Base-by-base conservation (phyloP, 768 basidiomycete species). In the Auriscalpium orientale region DNA sequence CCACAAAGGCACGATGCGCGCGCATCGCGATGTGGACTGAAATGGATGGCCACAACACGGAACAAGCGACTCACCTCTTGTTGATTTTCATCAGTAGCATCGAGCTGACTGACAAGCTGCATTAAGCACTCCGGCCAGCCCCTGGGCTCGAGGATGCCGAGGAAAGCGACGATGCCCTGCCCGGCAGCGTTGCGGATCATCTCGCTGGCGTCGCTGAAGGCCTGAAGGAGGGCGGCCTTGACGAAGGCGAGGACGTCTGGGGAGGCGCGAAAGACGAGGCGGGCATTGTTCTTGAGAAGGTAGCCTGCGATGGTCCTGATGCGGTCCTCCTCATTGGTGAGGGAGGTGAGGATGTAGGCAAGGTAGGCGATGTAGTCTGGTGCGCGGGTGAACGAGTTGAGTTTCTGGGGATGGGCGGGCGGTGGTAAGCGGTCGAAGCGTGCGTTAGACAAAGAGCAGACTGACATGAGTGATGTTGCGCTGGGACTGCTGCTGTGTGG, bases 311-410 rank as follows among this genome's bases (percentile, higher is more conserved):
- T 95, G 57, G 91, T 90, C 52, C 95, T 84, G 69, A 95, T 92
- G 50, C 89, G 87, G 68, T 92, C 93, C 67, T 94, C 88, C 73
- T 98, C 93, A 58, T 82, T 77, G 2, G 85, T 78, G 76, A 90
- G 74, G 46, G 79, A 77, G 56, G 87, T 84, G 60, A 98, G 83
- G 74, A 98, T 94, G 70, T 95, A 91, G 20, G 89, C 89, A 60
- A 99, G 85, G 80, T 99, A 98, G 56, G 88, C 94, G 58, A 93
- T 86, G 70, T 97, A 98, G 71, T 97, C 93, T 47, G 94, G 90
- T 60, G 87, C 85, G 65, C 85, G 84, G 67, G 90, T 87, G 71
- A 91, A 93, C 59, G 76, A 79, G 70, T 89, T 91, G 61, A 94
- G 79, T 88, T 91, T 91, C 90, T 93, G 40, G 59, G 46, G 53